Evolutionary conservation across 2,329 filamentous ascomycete genomes (phyloP), one percentile per base, ranked within the genome.

Genomic region (Ceratocystis albifundus): DNA sequence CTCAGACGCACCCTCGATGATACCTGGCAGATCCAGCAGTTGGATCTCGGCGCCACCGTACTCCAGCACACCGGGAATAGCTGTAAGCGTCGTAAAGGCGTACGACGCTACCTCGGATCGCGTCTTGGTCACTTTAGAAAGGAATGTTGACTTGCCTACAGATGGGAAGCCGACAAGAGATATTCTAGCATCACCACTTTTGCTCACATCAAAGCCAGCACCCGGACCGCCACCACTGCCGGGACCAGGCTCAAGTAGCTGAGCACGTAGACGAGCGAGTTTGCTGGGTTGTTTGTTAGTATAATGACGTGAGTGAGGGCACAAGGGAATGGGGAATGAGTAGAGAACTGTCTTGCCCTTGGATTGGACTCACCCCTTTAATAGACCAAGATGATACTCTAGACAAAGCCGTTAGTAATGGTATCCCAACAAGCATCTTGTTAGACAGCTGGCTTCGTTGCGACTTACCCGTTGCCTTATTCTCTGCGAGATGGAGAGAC

Each of bases 121-220:
- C 48, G 95, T 99, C 78, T 96, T 97, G 62, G 94, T 99, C 75
- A 99, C 95, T 74, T 97, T 96, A 62, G 92, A 96, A n/a, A 99
- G 76, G 74, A 99, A 97, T 0, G 94, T 99, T 1, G 94, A 99
- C 79, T 99, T 99, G 75, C 94, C 94, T 64, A 99, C 94, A 0
- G 95, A 99, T 0, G 95, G 94, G 72, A 99, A 99, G n/a, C 94
- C 94, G 65, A 99, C 95, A 1, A 99, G 84, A 1, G 95, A 91
- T 77, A 99, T 97, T 73, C 94, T 86, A 15, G 94, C 94, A 80
- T 99, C 94, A 69, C 94, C 94, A 70, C 88, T 93, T 78, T 99
- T 99, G 75, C 88, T 94, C 53, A 99, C 94, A 74, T 93, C 89
- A 75, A 95, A 99, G 8, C 94, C 94, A 2, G 88, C 78, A 28